Percentiles rank a stretch among this genome's conserved stretches.
phyloP scores from a whole-genome alignment of 1,284 basidiomycete species.

The Malassezia furfur region DNA sequence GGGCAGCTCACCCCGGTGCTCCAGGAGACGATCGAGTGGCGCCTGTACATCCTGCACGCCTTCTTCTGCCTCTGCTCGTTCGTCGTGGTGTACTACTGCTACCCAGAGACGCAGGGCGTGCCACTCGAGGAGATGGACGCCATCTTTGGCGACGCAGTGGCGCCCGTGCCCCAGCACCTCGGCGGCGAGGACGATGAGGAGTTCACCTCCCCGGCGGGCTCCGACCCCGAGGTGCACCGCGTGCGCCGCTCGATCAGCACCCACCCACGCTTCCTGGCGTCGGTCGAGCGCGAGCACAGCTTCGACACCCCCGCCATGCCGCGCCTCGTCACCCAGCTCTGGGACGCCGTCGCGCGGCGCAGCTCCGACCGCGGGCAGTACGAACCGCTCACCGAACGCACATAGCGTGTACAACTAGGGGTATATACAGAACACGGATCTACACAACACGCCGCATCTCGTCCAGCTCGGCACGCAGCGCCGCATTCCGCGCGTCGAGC shows the following conservation, averaged over 20 bases:
- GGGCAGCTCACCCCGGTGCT: slow-evolving; percentile 79
- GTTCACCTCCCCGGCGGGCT: background rate
- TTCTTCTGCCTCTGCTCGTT: slow-evolving; percentile 86
- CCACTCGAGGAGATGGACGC: slow-evolving; percentile 54
- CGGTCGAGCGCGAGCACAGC: background rate
- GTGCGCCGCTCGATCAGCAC: slow-evolving; percentile 16
- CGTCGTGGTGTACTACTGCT: slow-evolving; percentile 55
- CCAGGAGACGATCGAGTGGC: slow-evolving; percentile 82
- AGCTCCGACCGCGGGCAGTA: slow-evolving; percentile 2
- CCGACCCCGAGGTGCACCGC: slow-evolving; percentile 8
- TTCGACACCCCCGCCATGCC: background rate
- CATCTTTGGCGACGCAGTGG: slow-evolving; percentile 45
- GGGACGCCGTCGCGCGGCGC: background rate
- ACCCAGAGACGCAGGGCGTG: slow-evolving; percentile 55
- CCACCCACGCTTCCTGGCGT: slow-evolving; percentile 12
- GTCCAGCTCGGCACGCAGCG: slow-evolving; percentile 27
- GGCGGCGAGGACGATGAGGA: slow-evolving; percentile 17
- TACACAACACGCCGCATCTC: slow-evolving; percentile 8
- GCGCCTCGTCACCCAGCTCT: background rate
- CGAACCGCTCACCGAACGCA: background rate
- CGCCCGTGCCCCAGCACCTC: slow-evolving; percentile 41
- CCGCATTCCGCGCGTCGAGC: slow-evolving; percentile 36
- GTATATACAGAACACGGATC: background rate
- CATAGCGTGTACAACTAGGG: background rate
- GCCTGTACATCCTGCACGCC: slow-evolving; percentile 89